phyloP scores from a whole-genome alignment of 2,329 filamentous ascomycete genomes.

The Pseudogymnoascus verrucosus region DNA sequence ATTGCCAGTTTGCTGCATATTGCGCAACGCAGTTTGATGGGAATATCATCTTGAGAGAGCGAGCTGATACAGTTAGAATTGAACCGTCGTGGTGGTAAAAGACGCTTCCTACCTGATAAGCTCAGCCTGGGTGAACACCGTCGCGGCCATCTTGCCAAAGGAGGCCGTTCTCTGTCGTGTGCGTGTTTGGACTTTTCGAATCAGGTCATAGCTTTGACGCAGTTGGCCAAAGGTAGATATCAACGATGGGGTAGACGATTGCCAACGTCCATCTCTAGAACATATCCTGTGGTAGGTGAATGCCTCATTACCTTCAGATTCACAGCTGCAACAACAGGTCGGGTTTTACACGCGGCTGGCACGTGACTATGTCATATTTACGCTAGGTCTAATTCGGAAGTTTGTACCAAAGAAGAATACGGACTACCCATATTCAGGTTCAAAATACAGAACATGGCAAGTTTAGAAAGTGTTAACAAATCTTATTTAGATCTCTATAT shows the following conservation, averaged over 20 bases:
- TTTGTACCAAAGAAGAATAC: background rate
- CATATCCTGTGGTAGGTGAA: background rate
- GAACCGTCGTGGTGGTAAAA: background rate
- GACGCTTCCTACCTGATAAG: constrained; percentile 25
- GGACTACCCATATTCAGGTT: too few relatives aligned
- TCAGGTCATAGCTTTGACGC: background rate
- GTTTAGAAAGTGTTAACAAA: background rate
- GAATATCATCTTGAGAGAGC: constrained; percentile 61
- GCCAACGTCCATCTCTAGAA: background rate
- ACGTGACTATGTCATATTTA: background rate
- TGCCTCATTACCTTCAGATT: background rate
- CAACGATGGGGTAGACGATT: background rate
- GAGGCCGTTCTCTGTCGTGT: background rate
- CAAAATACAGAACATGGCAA: background rate
- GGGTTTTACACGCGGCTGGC: background rate
- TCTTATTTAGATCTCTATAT: background rate
- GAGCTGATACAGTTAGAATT: constrained; percentile 19
- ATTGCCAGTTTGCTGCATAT: constrained; percentile 86
- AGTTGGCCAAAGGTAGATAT: background rate
- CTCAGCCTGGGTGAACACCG: constrained; percentile 24
- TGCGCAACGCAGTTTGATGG: constrained; percentile 92
- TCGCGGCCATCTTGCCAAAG: constrained; percentile 21
- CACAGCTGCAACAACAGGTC: background rate
- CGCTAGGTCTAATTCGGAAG: background rate
- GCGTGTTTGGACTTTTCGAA: background rate